Evolutionary conservation across 2,329 filamentous ascomycete genomes (phyloP).

Genomic region (Ophiostoma sp.): DNA sequence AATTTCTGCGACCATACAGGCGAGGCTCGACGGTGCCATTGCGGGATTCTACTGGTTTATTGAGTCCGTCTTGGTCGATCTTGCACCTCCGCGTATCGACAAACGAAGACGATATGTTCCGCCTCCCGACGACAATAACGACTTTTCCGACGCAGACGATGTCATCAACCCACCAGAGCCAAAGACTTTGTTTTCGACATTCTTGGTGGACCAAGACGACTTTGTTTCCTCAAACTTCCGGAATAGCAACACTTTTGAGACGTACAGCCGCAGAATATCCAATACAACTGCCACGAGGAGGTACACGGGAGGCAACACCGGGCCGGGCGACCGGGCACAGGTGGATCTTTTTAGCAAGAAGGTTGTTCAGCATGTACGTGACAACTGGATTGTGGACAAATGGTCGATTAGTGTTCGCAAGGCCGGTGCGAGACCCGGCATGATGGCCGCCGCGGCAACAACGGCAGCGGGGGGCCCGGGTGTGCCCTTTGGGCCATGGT

Average conservation of each 20-base stretch:
- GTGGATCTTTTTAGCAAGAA: constrained; percentile 44
- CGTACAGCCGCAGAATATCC: not conserved
- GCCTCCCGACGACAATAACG: not conserved
- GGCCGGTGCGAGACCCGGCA: constrained; percentile 10
- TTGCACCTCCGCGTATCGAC: not conserved
- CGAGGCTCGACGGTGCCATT: constrained; percentile 18
- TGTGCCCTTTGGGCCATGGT: constrained; percentile 36
- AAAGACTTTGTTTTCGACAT: constrained; percentile 10
- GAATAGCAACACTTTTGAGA: not conserved
- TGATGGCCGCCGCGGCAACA: not conserved
- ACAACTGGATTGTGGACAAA: constrained; percentile 43
- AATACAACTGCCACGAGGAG: not conserved
- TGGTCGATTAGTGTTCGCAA: constrained; percentile 31
- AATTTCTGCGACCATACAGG: not conserved
- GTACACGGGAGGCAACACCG: not conserved
- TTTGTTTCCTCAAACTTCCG: not conserved
- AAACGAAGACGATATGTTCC: not conserved
- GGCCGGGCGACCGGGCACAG: constrained; percentile 32
- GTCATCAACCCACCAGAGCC: not conserved
- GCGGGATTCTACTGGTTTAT: constrained; percentile 20
- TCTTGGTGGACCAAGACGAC: not conserved
- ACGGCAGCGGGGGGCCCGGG: constrained; percentile 21
- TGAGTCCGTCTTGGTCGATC: constrained; percentile 1
- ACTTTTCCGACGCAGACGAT: not conserved
- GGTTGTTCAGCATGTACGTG: constrained; percentile 47